Evolutionary conservation across 2,329 filamentous ascomycete species (phyloP).

Genomic region (Pochonia chlamydosporia): DNA sequence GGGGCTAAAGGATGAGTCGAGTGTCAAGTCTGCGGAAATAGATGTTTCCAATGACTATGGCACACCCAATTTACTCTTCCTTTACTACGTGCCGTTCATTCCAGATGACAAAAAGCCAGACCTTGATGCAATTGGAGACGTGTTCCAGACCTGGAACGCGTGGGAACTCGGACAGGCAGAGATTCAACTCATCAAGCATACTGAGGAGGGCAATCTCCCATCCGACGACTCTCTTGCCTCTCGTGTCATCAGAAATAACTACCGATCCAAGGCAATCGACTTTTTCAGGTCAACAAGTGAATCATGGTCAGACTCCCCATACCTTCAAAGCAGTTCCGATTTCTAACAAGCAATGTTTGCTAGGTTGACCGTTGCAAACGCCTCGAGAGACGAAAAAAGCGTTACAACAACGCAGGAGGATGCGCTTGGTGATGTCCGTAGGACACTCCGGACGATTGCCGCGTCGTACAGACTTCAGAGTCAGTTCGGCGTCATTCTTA

Average conservation of each 20-base stretch:
- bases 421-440: not conserved
- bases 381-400: not conserved
- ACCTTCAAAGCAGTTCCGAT: no score
- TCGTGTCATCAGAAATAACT: slow-evolving; percentile 2
- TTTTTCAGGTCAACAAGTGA: slow-evolving; percentile 1
- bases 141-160: slow-evolving; percentile 7
- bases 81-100: slow-evolving; percentile 3
- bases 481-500: not conserved
- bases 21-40: not conserved
- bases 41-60: slow-evolving; percentile 5
- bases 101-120: slow-evolving; percentile 1
- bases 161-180: slow-evolving; percentile 8
- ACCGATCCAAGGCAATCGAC: slow-evolving; percentile 1
- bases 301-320: slow-evolving; percentile 3
- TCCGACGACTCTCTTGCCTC: slow-evolving; percentile 7
- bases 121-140: not conserved
- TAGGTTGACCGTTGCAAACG: no score
- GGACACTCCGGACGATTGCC: not conserved
- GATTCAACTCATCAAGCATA: not conserved
- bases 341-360: no score
- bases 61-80: slow-evolving; percentile 2
- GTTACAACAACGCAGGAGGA: not conserved
- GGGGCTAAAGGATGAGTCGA: no score
- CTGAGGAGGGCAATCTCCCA: not conserved
- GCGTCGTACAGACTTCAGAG: not conserved